Base-by-base conservation (phyloP, 305 asterid species). In the Withania somnifera region DNA sequence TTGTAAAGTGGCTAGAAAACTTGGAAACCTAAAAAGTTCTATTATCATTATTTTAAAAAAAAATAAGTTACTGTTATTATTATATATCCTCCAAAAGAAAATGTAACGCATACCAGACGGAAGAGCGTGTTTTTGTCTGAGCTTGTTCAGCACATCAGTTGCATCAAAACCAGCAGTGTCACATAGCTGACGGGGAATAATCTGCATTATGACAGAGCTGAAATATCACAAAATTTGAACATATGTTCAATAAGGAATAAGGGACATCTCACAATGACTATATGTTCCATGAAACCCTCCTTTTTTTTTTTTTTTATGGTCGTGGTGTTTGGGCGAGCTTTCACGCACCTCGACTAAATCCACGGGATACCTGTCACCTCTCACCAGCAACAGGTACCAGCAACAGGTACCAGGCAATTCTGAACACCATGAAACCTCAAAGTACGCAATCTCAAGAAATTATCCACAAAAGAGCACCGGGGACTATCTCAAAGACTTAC, bases 81-180 rank as follows among this genome's bases (percentile, higher is more conserved):
- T 73, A 14, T 47, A 47, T 6, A 8, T 24, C 40, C 79, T 32
- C 60, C 28, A 4, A 50, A n/a, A n/a, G 79, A 22, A 17, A 60
- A 11, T 13, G 52, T 78, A 64, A 79, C 26, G 84, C 91, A 77
- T 84, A 95, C 99, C 98, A 54, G 97, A 94, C 15, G 97, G 92
- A 83, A 94, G 93, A 15, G 99, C 99, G 11, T 95, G 99, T 52
- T 95, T 95, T 68, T 95, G 99, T 85, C 99, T 92, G 86, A 94
- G 87, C 86, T 94, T 95, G 90, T 95, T 94, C 90, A 95, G 85
- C 81, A 95, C 97, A 85, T 95, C 99, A 56, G 98, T 95, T 52
- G 98, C 99, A 86, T 95, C 99, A 87, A 95, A 95, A 83, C 98
- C 98, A 89, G 99, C 98, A 88, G 94, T 94, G 84, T 95, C 99